Conservation (phyloP, 768 basidiomycete genomes). For the Termitomyces sp. region DNA sequence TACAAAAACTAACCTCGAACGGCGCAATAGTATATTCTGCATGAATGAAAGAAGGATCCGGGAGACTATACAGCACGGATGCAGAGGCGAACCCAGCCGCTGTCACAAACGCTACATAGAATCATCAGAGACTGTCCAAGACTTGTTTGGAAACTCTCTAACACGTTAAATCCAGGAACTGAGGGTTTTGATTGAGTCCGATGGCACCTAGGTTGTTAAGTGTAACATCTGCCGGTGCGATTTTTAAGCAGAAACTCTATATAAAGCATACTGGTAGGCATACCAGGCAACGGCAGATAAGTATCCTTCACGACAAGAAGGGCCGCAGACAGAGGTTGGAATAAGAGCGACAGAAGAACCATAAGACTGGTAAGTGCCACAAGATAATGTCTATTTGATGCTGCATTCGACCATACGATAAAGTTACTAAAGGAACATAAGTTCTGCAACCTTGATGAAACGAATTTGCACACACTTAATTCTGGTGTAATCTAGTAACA, state of each 20-base stretch:
- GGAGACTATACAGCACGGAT: conserved; percentile 38
- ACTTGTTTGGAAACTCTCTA: conserved; percentile 10
- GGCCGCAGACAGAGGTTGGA: conserved; percentile 50
- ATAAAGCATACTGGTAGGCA: neutral
- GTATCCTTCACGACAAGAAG: conserved; percentile 42
- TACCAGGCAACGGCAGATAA: conserved; percentile 37
- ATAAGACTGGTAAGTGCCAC: conserved; percentile 44
- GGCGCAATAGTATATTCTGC: conserved; percentile 39
- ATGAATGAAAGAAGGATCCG: conserved; percentile 39
- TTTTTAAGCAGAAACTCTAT: neutral
- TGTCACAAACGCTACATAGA: conserved; percentile 38
- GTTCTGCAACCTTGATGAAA: neutral
- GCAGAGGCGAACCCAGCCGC: conserved; percentile 53
- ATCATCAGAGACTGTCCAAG: neutral
- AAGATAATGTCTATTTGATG: conserved; percentile 42
- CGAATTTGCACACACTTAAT: conserved; percentile 29
- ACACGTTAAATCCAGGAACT: conserved; percentile 46
- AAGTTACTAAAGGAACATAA: conserved; percentile 30
- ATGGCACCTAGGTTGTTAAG: conserved; percentile 31
- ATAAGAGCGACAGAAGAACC: conserved; percentile 38
- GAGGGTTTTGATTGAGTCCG: conserved; percentile 37
- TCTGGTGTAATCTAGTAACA: conserved; percentile 51
- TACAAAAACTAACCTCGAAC: conserved; percentile 31
- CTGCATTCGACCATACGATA: conserved; percentile 40
- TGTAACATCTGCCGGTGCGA: conserved; percentile 23